These are phyloP conservation scores for Tricholoma bakamatsutake DNA, from an alignment of 768 basidiomycete genomes.

Conservation along the genomic window DNA sequence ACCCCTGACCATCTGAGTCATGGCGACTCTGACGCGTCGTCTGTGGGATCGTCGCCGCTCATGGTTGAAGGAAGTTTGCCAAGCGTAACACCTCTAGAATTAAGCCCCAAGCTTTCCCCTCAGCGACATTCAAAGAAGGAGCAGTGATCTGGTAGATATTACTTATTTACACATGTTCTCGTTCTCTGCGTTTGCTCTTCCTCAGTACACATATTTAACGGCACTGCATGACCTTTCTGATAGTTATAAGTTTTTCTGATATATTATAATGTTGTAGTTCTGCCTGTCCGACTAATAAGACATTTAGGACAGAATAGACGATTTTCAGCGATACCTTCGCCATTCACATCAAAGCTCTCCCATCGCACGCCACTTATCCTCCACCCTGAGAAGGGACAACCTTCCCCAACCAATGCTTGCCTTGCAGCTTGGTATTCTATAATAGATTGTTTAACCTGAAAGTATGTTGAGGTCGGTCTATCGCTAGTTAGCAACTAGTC, in stretches of 20 bases:
- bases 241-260: not conserved
- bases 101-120: conserved; percentile 8
- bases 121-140: conserved; percentile 11
- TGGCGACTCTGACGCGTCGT: conserved; percentile 13
- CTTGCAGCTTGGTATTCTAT: conserved; percentile 49
- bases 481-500: not conserved
- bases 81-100: conserved; percentile 3
- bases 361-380: conserved; percentile 44
- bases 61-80: not conserved
- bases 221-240: not conserved
- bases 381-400: conserved; percentile 59
- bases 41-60: conserved; percentile 8
- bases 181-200: not conserved
- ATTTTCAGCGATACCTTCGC: not conserved
- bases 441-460: conserved; percentile 35
- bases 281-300: not conserved
- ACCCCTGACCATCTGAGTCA: conserved; percentile 34
- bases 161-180: not conserved
- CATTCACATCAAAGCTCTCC: conserved; percentile 40
- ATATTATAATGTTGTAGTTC: not conserved
- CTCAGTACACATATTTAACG: not conserved
- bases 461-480: conserved; percentile 32
- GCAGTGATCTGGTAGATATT: not conserved
- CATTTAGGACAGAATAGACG: not conserved
- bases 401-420: conserved; percentile 33